A percentile compares a stretch with the other conserved stretches of the same genome.
phyloP scores from a whole-genome alignment of 192 early-diverging fungal species.

The Chytriomyces hyalinus region DNA sequence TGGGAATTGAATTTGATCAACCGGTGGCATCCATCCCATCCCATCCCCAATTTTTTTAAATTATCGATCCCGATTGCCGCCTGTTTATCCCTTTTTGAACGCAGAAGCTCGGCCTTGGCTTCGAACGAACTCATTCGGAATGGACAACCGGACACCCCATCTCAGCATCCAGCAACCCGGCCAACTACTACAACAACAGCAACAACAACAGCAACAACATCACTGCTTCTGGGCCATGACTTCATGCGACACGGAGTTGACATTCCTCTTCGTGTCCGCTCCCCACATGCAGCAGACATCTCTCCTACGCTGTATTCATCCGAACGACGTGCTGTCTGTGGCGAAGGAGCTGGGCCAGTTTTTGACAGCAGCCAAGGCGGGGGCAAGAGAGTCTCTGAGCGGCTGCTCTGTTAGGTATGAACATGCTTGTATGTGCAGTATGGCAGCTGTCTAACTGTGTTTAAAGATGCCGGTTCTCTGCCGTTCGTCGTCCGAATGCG shows the following conservation, averaged over 20 bases:
- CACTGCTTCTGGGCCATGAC: slow-evolving; percentile 25
- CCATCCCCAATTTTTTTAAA: too few relatives aligned
- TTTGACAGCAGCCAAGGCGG: slow-evolving; percentile 12
- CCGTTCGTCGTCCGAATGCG: too few relatives aligned
- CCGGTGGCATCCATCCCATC: too few relatives aligned
- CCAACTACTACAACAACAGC: background rate
- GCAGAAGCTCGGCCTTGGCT: too few relatives aligned
- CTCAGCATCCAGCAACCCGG: background rate
- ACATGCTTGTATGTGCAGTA: background rate
- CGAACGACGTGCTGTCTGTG: slow-evolving; percentile 13
- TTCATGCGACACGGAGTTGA: slow-evolving; percentile 3
- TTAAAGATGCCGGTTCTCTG: too few relatives aligned
- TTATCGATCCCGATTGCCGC: too few relatives aligned
- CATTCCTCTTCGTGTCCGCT: slow-evolving; percentile 5
- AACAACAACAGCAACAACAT: background rate
- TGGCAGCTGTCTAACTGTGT: background rate
- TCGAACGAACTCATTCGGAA: too few relatives aligned
- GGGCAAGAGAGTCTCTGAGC: slow-evolving; percentile 15
- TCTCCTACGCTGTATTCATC: slow-evolving; percentile 13
- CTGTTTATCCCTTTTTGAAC: too few relatives aligned
- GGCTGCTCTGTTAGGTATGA: slow-evolving; percentile 15
- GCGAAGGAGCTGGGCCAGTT: slow-evolving; percentile 28
- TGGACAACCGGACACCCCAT: too few relatives aligned
- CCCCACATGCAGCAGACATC: too few relatives aligned
- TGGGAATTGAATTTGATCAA: too few relatives aligned